These are phyloP conservation scores for Botrytis elliptica DNA, from an alignment of 2,329 filamentous ascomycete genomes.

Conservation along the genomic window DNA sequence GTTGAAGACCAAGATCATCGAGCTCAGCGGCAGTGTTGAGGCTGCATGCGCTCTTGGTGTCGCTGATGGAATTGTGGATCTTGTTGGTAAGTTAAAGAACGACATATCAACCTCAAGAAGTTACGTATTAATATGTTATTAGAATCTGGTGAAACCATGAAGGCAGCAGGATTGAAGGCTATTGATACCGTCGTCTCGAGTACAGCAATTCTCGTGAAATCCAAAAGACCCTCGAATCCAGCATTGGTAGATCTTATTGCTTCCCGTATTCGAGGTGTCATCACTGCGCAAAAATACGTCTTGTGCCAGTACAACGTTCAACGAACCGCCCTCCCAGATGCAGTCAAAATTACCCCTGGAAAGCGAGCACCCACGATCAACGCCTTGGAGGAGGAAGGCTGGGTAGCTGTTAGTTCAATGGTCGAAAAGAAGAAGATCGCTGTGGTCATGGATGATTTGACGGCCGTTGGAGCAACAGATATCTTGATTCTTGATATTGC, in stretches of 20 bases:
- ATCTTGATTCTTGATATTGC: constrained; percentile 40
- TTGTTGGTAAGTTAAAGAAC: constrained; percentile 71
- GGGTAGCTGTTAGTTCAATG: constrained; percentile 34
- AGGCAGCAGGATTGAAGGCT: constrained; percentile 86
- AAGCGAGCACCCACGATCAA: constrained; percentile 92
- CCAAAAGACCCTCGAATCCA: constrained; percentile 75
- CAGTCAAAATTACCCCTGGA: constrained; percentile 80
- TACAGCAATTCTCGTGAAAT: constrained; percentile 89
- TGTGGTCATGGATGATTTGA: constrained; percentile 40
- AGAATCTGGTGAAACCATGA: constrained; percentile 99
- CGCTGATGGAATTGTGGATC: constrained; percentile 94
- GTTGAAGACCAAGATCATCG: constrained; percentile 84
- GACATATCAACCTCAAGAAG: neutral
- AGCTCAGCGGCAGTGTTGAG: constrained; percentile 94
- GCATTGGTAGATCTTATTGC: constrained; percentile 81
- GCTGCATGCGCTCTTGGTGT: constrained; percentile 94
- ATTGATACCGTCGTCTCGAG: constrained; percentile 92
- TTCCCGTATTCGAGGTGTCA: constrained; percentile 86
- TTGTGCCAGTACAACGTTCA: constrained; percentile 96
- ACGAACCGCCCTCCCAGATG: constrained; percentile 63
- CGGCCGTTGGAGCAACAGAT: constrained; percentile 38
- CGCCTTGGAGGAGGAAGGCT: constrained; percentile 53
- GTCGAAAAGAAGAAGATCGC: constrained; percentile 41
- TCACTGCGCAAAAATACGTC: constrained; percentile 90
- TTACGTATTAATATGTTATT: constrained; percentile 27